These are phyloP conservation scores for Phytomonas francai DNA, from an alignment of 208 protist genomes.

Conservation along the genomic window DNA sequence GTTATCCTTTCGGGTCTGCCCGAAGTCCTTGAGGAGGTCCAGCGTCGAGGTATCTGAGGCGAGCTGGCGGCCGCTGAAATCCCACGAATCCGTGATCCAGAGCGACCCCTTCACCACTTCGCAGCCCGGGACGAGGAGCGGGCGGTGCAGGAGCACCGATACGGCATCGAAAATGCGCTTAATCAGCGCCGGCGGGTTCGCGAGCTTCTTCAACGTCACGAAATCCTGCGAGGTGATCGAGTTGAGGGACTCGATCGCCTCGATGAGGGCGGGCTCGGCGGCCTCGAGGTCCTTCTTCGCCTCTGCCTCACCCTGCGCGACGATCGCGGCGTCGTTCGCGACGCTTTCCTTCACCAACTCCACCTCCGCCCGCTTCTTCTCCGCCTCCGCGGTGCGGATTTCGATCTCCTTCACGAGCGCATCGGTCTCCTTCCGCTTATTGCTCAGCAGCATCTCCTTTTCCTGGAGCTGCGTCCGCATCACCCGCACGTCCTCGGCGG, in stretches of 20 bases:
- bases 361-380: constrained; percentile 95
- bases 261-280: constrained; percentile 89
- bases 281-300: constrained; percentile 93
- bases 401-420: constrained; percentile 93
- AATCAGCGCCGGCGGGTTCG: constrained; percentile 94
- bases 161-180: constrained; percentile 98
- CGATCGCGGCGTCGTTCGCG: constrained; percentile 82
- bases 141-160: constrained; percentile 87
- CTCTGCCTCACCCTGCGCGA: constrained; percentile 88
- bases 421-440: constrained; percentile 90
- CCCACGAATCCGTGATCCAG: constrained; percentile 91
- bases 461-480: constrained; percentile 94
- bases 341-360: constrained; percentile 90
- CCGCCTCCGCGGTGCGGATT: constrained; percentile 86
- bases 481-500: constrained; percentile 88
- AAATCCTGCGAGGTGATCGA: constrained; percentile 92
- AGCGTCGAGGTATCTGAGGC: constrained; percentile 73
- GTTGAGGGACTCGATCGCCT: constrained; percentile 92
- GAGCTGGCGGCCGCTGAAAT: constrained; percentile 75
- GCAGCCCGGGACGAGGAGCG: constrained; percentile 58
- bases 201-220: constrained; percentile 91
- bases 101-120: constrained; percentile 80
- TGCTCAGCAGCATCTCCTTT: constrained; percentile 90
- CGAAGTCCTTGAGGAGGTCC: constrained; percentile 73
- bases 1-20: constrained; percentile 87